Base-by-base conservation (phyloP, 1,284 basidiomycete species). In the Leucoagaricus sp. region DNA sequence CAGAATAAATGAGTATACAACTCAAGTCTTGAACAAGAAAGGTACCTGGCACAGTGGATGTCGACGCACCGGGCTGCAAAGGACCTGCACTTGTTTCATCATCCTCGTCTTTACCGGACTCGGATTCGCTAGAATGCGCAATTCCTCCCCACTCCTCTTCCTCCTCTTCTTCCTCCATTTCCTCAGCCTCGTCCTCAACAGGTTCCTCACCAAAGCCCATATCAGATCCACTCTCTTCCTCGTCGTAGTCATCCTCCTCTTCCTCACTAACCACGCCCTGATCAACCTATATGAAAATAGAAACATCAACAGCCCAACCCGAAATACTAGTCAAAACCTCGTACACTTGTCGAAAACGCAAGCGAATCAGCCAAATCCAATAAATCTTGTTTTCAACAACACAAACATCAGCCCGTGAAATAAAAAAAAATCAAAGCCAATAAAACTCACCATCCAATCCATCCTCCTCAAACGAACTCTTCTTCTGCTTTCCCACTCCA, bases 311-410 rank as follows among this genome's bases (percentile, higher is more conserved):
- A 48, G 15, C 36, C 13, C 40, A 52, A 56, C 69, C 25, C 61
- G n/a, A 73, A 66, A 67, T 55, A 17, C 31, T 59, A 63, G 10
- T 57, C 61, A 46, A 61, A 66, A 61, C 61, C 53, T n/a, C n/a
- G n/a, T 47, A 60, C 51, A 31, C 57, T 52, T 28, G 52, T 60
- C 61, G 57, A 62, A 2, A 61, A 53, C 10, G 67, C 70, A n/a
- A 86, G 69, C 12, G 81, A 76, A 63, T 74, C 66, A 5, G 79
- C 83, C 73, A 81, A 85, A 63, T 75, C 80, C 67, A 80, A 67
- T 28, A 85, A 68, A 63, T 84, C 83, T 85, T 21, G n/a, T 12
- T 23, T 25, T 25, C 42, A 51, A 44, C 42, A 53, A 51, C 52
- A 55, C 23, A 19, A 44, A 26, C 7, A 13, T 21, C 42, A 5